Evolutionary conservation across 768 basidiomycete genomes (phyloP).

Genomic region (Termitomyces sp.): DNA sequence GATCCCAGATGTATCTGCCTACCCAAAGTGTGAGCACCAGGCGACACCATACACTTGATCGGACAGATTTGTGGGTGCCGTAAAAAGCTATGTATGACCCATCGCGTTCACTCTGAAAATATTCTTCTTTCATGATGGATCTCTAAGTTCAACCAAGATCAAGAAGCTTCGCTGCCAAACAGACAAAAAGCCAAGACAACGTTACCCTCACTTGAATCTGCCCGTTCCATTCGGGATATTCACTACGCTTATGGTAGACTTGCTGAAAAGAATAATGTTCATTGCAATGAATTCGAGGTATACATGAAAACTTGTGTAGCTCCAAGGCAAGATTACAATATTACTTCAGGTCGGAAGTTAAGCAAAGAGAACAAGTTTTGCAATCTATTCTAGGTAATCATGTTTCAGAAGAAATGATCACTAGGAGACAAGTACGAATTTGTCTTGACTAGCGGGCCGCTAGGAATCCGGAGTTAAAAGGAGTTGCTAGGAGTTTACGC

Average conservation of each 20-base stretch:
- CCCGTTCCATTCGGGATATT: constrained; percentile 15
- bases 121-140: constrained; percentile 9
- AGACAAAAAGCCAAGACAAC: constrained; percentile 9
- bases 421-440: not conserved
- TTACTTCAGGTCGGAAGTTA: too few species aligned
- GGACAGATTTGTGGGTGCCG: constrained; percentile 14
- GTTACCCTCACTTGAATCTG: not conserved
- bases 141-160: not conserved
- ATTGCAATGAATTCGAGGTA: not conserved
- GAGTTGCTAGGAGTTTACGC: not conserved
- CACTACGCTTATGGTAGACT: not conserved
- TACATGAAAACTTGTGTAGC: not conserved
- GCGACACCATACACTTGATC: constrained; percentile 7
- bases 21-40: constrained; percentile 14
- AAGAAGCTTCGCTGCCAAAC: constrained; percentile 11
- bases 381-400: not conserved
- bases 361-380: not conserved
- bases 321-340: not conserved
- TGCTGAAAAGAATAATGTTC: not conserved
- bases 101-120: constrained; percentile 8
- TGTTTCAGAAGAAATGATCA: not conserved
- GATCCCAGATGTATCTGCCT: constrained; percentile 13
- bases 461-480: not conserved
- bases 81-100: constrained; percentile 13
- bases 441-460: not conserved